Evolutionary conservation across 129 eudicot genomes (phyloP), one percentile per base, ranked within the genome.

Genomic region (Logfia minima): DNA sequence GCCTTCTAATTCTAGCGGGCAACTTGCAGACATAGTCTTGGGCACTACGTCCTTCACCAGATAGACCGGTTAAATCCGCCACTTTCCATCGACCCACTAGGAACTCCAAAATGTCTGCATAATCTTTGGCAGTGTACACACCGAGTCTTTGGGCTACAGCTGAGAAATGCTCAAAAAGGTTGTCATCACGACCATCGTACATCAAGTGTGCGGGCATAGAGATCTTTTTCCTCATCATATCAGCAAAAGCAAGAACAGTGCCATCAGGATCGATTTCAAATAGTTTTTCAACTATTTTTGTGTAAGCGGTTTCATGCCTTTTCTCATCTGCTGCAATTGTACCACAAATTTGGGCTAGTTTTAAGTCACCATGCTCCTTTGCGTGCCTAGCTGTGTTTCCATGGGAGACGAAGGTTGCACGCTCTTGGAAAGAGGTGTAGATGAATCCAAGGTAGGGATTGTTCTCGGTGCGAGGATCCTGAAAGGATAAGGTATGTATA

Each of bases 151-250:
- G 98, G 17, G 98, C 98, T 37, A 93, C 97, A 8, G 96, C 87
- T 1, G 98, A 93, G 80, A 86, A 90, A 74, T 93, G 85, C 13
- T 93, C 92, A 28, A 93, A 90, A 37, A 93, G 92, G 73, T 90
- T 79, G 59, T 90, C 90, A 24, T 93, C 97, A 32, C 79, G 85
- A 2, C 98, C 98, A 63, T 93, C 97, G 6, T 87, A 90, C 98
- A 93, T 93, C 71, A 93, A 80, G 84, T 93, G 98, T 19, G 98
- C 98, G 1, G 98, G 98, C 98, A 93, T 93, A 0, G 91, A 69
- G 51, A 93, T 89, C 66, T 90, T 93, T 77, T 93, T 93, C 86
- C 85, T 83, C 98, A 93, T 93, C 98, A 93, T 93, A 86, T 93
- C 98, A 5, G 97, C 92, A 76, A 93, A 90, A 22, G 91, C 88